phyloP scores from a whole-genome alignment of 768 basidiomycete genomes.

The Boletellus sp. region DNA sequence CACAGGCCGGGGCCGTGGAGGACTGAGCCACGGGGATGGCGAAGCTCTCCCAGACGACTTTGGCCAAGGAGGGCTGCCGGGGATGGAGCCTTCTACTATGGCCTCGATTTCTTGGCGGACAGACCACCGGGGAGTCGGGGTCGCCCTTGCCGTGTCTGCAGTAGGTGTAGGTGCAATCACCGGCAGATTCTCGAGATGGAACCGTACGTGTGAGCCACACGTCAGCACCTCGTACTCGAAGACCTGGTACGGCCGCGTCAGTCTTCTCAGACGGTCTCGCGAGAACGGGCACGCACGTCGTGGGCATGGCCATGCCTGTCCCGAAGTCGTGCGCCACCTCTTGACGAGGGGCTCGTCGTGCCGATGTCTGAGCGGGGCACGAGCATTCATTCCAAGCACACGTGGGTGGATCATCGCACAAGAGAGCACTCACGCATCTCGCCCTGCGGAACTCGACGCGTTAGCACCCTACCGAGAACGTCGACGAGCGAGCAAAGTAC shows the following conservation, averaged over 20 bases:
- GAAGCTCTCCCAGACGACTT: neutral
- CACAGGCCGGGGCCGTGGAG: conserved; percentile 1
- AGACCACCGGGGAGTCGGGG: neutral
- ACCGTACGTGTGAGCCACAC: conserved; percentile 17
- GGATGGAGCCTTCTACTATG: neutral
- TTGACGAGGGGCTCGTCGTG: conserved; percentile 7
- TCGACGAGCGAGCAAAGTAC: conserved; percentile 1
- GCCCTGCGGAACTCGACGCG: conserved; percentile 4
- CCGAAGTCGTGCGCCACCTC: conserved; percentile 13
- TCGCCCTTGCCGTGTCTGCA: neutral
- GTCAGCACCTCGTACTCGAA: conserved; percentile 24
- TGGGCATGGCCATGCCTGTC: conserved; percentile 9
- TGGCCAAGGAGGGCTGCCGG: neutral
- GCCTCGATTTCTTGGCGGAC: neutral
- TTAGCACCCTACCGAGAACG: conserved; percentile 5
- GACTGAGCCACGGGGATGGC: conserved; percentile 7
- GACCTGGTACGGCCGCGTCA: conserved; percentile 3
- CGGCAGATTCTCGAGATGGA: conserved; percentile 2
- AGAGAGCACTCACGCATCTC: conserved; percentile 16
- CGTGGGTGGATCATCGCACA: neutral
- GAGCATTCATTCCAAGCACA: neutral
- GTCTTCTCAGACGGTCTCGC: neutral
- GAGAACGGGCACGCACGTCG: conserved; percentile 7
- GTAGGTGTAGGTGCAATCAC: neutral
- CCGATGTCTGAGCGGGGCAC: conserved; percentile 14